phyloP scores from a whole-genome alignment of 768 basidiomycete species.

The Sutorius australiensis region DNA sequence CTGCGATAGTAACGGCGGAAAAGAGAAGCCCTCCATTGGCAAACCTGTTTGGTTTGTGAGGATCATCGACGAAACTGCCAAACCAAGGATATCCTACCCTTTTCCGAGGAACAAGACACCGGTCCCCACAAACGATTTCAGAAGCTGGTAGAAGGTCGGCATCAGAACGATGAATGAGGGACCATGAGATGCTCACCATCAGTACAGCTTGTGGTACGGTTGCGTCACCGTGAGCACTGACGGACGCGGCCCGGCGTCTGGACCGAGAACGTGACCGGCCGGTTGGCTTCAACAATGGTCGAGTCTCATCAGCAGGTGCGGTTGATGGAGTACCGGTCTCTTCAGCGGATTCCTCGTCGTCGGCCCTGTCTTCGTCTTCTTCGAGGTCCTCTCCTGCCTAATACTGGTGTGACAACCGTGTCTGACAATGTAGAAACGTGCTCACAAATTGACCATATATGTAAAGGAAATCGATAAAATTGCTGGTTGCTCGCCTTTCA shows the following conservation, averaged over 20 bases:
- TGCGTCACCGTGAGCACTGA: slow-evolving; percentile 76
- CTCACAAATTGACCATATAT: slow-evolving; percentile 96
- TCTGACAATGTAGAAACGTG: slow-evolving; percentile 6
- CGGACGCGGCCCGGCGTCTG: slow-evolving; percentile 51
- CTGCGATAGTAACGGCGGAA: slow-evolving; percentile 69
- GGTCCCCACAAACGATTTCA: slow-evolving; percentile 94
- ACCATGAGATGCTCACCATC: slow-evolving; percentile 57
- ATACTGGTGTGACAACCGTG: slow-evolving; percentile 3
- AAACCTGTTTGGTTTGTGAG: slow-evolving; percentile 52
- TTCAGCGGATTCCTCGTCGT: slow-evolving; percentile 50
- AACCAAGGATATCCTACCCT: slow-evolving; percentile 47
- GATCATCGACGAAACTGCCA: not conserved
- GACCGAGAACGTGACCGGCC: slow-evolving; percentile 48
- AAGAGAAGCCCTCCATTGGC: slow-evolving; percentile 94
- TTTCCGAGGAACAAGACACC: slow-evolving; percentile 95
- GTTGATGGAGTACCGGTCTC: slow-evolving; percentile 16
- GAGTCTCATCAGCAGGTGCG: slow-evolving; percentile 39
- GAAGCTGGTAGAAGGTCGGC: slow-evolving; percentile 46
- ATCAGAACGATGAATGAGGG: slow-evolving; percentile 2
- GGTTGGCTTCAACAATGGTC: slow-evolving; percentile 49
- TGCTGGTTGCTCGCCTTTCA: slow-evolving; percentile 64
- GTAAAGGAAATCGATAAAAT: slow-evolving; percentile 92
- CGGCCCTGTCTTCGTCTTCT: slow-evolving; percentile 71
- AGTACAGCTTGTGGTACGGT: slow-evolving; percentile 87
- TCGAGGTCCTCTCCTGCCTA: slow-evolving; percentile 91